Conservation (phyloP, 129 eudicot species). For the Ambrosia artemisiifolia region DNA sequence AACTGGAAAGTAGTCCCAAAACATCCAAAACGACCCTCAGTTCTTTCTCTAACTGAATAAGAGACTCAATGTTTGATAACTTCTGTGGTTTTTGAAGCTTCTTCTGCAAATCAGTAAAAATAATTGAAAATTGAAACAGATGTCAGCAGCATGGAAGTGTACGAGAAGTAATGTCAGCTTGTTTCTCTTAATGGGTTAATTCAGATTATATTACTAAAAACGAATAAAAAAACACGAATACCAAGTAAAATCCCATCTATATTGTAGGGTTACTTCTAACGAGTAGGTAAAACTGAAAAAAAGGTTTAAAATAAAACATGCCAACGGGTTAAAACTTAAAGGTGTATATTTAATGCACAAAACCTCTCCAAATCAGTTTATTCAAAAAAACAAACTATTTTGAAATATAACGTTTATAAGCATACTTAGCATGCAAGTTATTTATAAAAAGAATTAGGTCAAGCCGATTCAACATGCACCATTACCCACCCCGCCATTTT, state of each 20-base stretch:
- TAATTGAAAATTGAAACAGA: neutral
- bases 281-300: too few species aligned
- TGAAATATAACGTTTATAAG: neutral
- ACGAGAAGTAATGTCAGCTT: neutral
- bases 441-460: neutral
- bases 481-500: neutral
- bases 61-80: constrained; percentile 40
- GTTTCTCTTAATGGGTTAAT: neutral
- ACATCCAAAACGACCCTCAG: constrained; percentile 54
- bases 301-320: neutral
- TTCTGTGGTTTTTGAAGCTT: constrained; percentile 62
- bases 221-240: too few species aligned
- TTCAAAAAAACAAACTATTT: neutral
- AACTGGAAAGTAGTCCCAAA: constrained; percentile 65
- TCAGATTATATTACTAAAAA: neutral
- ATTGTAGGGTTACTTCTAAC: too few species aligned
- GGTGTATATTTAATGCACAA: neutral
- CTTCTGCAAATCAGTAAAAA: constrained; percentile 54
- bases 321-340: neutral
- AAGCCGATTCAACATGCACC: neutral
- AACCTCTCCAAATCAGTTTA: neutral
- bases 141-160: neutral
- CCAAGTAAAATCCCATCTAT: too few species aligned
- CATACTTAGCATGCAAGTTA: neutral
- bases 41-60: constrained; percentile 50